Base-by-base conservation (phyloP, 768 basidiomycete genomes). In the Infundibulicybe gibba region DNA sequence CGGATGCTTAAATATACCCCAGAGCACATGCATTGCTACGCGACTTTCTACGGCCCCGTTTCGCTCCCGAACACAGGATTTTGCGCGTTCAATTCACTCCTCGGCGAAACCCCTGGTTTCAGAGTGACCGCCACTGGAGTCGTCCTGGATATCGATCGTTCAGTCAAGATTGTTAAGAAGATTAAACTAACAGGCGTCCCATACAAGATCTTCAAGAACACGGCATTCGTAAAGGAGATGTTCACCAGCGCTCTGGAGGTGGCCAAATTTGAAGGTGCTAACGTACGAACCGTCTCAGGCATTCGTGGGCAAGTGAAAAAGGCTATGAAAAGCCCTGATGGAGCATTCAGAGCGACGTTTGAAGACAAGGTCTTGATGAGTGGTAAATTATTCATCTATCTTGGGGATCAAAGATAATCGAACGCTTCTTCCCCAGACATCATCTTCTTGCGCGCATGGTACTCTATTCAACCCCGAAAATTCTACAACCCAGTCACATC, bases 1-100 rank as follows among this genome's bases (percentile, higher is more conserved):
- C 91, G 97, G 32, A 90, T 98, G 87, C 87, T 99, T 70, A 99
- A 99, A 69, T 99, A 99, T 63, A 97, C 97, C 0, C 97, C 97
- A 0, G 97, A 99, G 68, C 97, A 99, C 61, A 97, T 95, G 97
- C 97, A 99, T 62, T 99, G 97, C 60, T 95, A 87, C 60, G 95
- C 94, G 2, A 97, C 94, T 2, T 97, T 98, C 66, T 99, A 94
- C 60, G 95, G 93, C 0, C 95, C 97, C 6, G 84, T 92, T 16
- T 73, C 92, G 2, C 71, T 90, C 0, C 95, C 94, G 16, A 97
- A 97, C 66, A 97, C 92, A 0, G 94, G 94, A 30, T 94, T 99
- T 69, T 98, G 97, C 64, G 88, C 95, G 2, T 98, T 99, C 78
- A 97, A 94, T 65, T 82, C 87, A 0, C 68, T 99, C 13, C 64